phyloP scores from a whole-genome alignment of 139 green algal genomes.

The Trebouxia sp. region DNA sequence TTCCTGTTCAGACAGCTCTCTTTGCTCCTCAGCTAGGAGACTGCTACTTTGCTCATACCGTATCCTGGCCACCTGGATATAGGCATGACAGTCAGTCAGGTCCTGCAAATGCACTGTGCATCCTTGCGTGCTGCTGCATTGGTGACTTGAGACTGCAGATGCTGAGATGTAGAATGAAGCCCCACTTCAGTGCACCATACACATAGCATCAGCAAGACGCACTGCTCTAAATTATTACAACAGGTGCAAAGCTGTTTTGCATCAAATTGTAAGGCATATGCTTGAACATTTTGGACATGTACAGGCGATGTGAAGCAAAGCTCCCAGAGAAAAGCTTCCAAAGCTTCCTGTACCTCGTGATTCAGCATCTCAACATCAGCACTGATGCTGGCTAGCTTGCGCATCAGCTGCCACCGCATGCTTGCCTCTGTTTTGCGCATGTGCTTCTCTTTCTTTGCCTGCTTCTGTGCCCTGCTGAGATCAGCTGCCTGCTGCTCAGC shows the following conservation, averaged over 20 bases:
- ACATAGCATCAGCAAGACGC: no score
- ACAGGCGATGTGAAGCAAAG: no score
- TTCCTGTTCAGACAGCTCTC: conserved; percentile 9
- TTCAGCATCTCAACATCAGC: conserved; percentile 51
- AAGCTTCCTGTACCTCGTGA: conserved; percentile 52
- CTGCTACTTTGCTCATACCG: conserved; percentile 10
- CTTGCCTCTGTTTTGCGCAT: conserved; percentile 15
- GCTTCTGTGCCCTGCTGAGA: background rate
- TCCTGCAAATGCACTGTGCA: background rate
- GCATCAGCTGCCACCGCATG: conserved; percentile 45
- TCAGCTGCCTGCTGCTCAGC: background rate
- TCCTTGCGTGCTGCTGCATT: no score
- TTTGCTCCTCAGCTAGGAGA: background rate
- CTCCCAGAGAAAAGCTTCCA: no score
- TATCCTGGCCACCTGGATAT: conserved; percentile 3
- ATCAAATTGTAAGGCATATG: background rate
- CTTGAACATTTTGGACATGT: no score
- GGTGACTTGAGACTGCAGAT: no score
- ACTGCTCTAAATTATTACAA: no score
- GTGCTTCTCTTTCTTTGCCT: background rate
- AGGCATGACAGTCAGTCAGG: background rate
- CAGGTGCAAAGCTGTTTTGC: background rate
- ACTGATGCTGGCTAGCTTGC: conserved; percentile 42
- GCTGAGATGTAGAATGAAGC: background rate
- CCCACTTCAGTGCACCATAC: no score